Evolutionary conservation across 2,329 filamentous ascomycete species (phyloP).

Genomic region (Colletotrichum chrysophilum): DNA sequence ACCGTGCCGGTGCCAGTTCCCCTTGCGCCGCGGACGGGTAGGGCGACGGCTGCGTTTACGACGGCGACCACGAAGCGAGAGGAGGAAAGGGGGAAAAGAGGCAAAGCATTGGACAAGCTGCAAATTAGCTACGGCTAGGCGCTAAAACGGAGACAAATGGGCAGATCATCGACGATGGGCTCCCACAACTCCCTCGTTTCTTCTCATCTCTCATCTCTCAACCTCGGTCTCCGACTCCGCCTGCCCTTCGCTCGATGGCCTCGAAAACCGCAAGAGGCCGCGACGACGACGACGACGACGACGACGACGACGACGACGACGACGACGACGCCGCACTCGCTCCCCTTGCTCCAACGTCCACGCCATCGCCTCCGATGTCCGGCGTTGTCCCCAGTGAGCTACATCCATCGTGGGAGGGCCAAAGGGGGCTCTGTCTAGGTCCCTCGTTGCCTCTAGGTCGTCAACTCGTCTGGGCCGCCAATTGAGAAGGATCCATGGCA

Average conservation of each 20-base stretch:
- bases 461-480: not conserved
- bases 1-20: not conserved
- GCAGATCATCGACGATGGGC: not conserved
- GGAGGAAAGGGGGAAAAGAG: not conserved
- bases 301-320: not conserved
- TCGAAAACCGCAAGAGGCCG: not conserved
- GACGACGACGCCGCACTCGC: not conserved
- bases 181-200: not conserved
- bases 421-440: not conserved
- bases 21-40: not conserved
- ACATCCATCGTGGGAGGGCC: not conserved
- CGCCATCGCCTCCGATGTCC: not conserved
- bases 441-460: not conserved
- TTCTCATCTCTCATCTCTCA: not conserved
- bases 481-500: not conserved
- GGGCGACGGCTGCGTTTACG: not conserved
- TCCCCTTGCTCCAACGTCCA: not conserved
- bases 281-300: not conserved
- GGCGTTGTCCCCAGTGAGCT: not conserved
- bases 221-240: not conserved
- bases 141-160: not conserved
- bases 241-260: not conserved
- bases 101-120: not conserved
- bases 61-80: not conserved
- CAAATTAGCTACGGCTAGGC: not conserved